Conservation (phyloP, 2,329 filamentous ascomycete genomes). For the Fusarium mexicanum region DNA sequence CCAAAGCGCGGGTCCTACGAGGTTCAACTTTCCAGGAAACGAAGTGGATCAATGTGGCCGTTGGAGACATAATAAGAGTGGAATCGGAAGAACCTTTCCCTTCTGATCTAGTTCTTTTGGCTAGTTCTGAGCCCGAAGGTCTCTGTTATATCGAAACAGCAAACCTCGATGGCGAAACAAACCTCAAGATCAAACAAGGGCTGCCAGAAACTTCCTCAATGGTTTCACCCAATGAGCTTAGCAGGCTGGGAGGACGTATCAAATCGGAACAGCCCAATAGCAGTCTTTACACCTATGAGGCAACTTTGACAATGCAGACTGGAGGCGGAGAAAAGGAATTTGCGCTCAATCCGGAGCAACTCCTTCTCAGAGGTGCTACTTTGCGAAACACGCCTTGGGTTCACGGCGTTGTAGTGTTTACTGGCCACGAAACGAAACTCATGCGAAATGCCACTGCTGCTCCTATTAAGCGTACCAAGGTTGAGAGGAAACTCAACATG, state of each 20-base stretch:
- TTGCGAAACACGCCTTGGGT: constrained; percentile 97
- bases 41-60: constrained; percentile 92
- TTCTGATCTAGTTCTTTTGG: constrained; percentile 89
- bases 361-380: constrained; percentile 91
- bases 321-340: constrained; percentile 95
- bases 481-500: constrained; percentile 92
- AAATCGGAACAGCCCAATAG: constrained; percentile 98
- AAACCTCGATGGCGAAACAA: constrained; percentile 97
- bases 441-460: constrained; percentile 98
- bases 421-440: constrained; percentile 95
- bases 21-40: constrained; percentile 87
- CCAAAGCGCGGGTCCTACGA: constrained; percentile 82
- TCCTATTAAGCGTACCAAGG: constrained; percentile 96
- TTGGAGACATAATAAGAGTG: constrained; percentile 92
- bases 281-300: constrained; percentile 98
- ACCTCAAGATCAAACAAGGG: constrained; percentile 98
- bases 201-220: constrained; percentile 90
- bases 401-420: constrained; percentile 92
- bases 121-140: constrained; percentile 96
- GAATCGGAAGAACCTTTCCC: constrained; percentile 96
- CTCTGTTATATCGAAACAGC: constrained; percentile 99
- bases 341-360: constrained; percentile 88
- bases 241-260: constrained; percentile 84
- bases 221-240: constrained; percentile 87
- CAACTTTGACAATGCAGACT: constrained; percentile 88